Evolutionary conservation across 1,139 yeast species (phyloP), one percentile per base, ranked within the genome.

Genomic region (Magnusiomyces suaveolens): DNA sequence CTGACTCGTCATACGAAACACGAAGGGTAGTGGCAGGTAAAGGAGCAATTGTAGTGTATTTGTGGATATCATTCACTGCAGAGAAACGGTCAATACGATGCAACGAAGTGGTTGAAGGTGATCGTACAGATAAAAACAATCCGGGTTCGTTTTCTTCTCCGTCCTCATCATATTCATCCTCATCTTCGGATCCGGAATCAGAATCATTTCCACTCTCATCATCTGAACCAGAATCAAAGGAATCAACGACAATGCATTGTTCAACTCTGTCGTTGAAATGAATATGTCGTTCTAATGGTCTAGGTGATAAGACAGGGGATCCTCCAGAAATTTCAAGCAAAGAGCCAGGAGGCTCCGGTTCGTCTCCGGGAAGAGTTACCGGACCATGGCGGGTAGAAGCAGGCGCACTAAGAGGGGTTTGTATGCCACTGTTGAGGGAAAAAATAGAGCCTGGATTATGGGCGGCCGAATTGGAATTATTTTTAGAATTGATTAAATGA

Each of bases 181-280:
- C 79, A 2, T 20, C n/a, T 16, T 21, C 21, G 24, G 50, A 47
- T 14, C 20, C 43, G 20, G 39, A 33, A 18, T 20, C n/a, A 12
- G 48, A 46, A n/a, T n/a, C n/a, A n/a, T n/a, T n/a, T n/a, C 14
- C 24, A 43, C n/a, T n/a, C n/a, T 29, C 36, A 8, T 29, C 36
- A 29, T 29, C 36, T 29, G 36, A 29, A 29, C 12, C 36, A 18
- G 43, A 38, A 4, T 38, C 43, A 6, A 18, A 38, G 43, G 36
- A 8, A 12, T 82, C 81, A 21, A 87, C 67, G 0, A 95, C 88
- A 57, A 86, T 81, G 68, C 97, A 90, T 70, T 92, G 97, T 66
- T 87, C 90, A 32, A 92, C 98, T 56, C 89, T 81, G 65, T 88
- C 95, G 66, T 85, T 90, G 71, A 92, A 92, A 70, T 89, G 97